Base-by-base conservation (phyloP, 768 basidiomycete species). In the Leccinum arenicola region DNA sequence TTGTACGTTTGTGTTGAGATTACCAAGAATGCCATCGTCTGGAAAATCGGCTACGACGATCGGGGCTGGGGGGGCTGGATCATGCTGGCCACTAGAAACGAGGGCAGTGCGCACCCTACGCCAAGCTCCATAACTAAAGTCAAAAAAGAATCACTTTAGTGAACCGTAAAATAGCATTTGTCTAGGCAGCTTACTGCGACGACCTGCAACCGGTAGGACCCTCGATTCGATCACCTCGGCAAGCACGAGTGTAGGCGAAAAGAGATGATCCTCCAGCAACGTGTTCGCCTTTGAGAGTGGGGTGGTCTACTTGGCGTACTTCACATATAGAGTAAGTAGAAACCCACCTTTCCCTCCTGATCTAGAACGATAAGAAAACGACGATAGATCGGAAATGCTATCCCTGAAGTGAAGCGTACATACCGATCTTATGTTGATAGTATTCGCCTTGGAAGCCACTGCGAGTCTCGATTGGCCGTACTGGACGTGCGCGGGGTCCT, bases 11-110 rank as follows among this genome's bases (percentile, higher is more conserved):
- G 62, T 65, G 45, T 66, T 63, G 23, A 91, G 76, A 64, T 86
- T 89, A 0, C 75, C 75, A 6, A 89, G 68, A 58, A 91, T 88
- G 4, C 70, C 72, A 2, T 79, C 74, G 64, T 89, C 87, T 1
- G 88, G 87, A 68, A 88, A 87, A 68, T 93, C 89, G 3, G 86
- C 89, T 21, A 79, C 76, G 14, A 88, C 82, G 38, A 88, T 75
- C 36, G 84, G 71, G 10, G 78, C 29, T 4, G 87, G 85, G 3
- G 82, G 3, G 82, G 74, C 3, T 73, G 63, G 3, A 71, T 58
- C 10, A 75, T 65, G 7, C 78, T 82, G 45, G 84, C 76, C 36
- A 83, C 64, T 1, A 91, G 75, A 1, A 90, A 73, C 0, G 86
- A 88, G 5, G 88, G 88, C 8, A 92, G 69, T 17, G 83, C 88